A percentile compares a stretch with the other conserved stretches of the same genome.
phyloP scores from a whole-genome alignment of 2,329 filamentous ascomycete genomes.

The Pochonia chlamydosporia region DNA sequence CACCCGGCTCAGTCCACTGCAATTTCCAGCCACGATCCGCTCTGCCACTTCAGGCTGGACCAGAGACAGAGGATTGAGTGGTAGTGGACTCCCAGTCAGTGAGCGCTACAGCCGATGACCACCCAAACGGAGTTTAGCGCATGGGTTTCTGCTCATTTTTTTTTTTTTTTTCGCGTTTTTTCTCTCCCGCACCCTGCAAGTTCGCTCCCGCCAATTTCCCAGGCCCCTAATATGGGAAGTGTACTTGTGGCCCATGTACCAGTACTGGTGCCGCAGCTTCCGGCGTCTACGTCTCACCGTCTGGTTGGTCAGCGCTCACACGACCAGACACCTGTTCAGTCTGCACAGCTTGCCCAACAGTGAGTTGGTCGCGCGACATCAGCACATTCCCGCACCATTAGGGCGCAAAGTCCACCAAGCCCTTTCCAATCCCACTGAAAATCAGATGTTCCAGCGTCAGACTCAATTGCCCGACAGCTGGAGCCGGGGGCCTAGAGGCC shows the following conservation, averaged over 20 bases:
- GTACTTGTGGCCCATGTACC: constrained; percentile 1
- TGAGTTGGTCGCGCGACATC: too few species aligned
- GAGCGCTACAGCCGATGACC: background rate
- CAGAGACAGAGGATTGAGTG: too few species aligned
- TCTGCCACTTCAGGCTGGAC: background rate
- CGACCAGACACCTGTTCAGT: background rate
- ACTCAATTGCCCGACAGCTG: too few species aligned
- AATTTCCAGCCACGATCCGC: constrained; percentile 8
- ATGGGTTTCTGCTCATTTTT: background rate
- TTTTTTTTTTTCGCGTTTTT: constrained; percentile 1
- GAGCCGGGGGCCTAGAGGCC: too few species aligned
- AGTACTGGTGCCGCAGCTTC: constrained; percentile 6
- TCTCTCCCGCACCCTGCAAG: background rate
- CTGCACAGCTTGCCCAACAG: background rate
- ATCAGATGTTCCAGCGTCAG: too few species aligned
- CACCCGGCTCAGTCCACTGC: constrained; percentile 7
- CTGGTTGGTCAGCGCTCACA: background rate
- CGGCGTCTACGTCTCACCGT: background rate
- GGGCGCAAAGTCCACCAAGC: too few species aligned
- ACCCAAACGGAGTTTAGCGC: constrained; percentile 2
- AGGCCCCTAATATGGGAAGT: background rate
- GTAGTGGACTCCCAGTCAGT: too few species aligned
- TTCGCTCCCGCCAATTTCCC: constrained; percentile 1
- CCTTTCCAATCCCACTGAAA: too few species aligned
- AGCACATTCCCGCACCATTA: too few species aligned